Conservation (phyloP, 768 basidiomycete species). For the Lepiota venenata region DNA sequence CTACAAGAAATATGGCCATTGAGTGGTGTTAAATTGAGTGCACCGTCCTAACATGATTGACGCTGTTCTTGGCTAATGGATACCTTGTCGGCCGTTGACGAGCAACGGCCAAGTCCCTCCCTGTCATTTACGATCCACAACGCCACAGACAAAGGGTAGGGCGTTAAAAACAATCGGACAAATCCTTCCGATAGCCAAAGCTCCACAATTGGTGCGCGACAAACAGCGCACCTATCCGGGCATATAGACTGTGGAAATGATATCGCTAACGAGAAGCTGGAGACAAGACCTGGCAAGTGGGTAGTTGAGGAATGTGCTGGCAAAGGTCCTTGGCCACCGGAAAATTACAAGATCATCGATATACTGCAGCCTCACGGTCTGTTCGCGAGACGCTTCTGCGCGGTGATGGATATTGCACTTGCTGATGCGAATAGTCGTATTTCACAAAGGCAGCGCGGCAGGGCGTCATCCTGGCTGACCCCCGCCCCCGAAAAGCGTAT, state of each 20-base stretch:
- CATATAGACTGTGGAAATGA: background rate
- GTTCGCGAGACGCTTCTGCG: background rate
- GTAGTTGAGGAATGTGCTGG: no score
- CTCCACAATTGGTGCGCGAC: background rate
- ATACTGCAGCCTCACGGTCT: background rate
- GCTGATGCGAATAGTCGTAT: background rate
- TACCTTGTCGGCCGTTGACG: background rate
- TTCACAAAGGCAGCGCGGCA: background rate
- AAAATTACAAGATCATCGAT: background rate
- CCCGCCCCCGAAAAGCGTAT: no score
- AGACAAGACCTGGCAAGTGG: no score
- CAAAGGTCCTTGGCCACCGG: background rate
- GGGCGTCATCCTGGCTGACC: no score
- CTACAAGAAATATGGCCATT: no score
- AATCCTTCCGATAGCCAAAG: background rate
- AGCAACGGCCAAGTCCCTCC: background rate
- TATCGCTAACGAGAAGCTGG: background rate
- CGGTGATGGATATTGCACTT: background rate
- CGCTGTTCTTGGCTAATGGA: background rate
- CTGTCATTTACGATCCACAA: background rate
- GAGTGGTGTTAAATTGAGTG: no score
- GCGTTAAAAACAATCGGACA: background rate
- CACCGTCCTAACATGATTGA: no score
- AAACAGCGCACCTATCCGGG: no score
- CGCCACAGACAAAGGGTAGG: background rate